phyloP scores from a whole-genome alignment of 192 early-diverging fungal genomes.

The Allomyces javanicus region DNA sequence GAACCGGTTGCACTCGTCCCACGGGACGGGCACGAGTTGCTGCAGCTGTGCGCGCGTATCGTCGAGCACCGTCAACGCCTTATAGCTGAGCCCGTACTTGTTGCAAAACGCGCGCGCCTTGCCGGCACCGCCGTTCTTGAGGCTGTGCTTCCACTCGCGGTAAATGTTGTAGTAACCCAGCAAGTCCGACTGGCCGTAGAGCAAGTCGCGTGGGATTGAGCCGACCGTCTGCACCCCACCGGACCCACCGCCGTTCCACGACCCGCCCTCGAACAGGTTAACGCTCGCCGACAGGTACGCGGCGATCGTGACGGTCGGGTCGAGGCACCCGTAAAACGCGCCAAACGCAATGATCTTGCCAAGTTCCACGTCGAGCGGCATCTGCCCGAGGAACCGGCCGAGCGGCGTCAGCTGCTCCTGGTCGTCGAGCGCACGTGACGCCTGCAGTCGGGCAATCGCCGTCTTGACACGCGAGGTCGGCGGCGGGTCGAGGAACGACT shows the following conservation, averaged over 20 bases:
- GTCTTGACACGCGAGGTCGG: slow-evolving; percentile 24
- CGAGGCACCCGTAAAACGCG: slow-evolving; percentile 47
- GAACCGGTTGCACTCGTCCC: slow-evolving; percentile 15
- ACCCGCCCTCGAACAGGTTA: slow-evolving; percentile 25
- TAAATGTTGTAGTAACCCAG: not conserved
- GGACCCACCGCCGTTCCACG: slow-evolving; percentile 25
- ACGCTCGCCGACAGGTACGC: slow-evolving; percentile 21
- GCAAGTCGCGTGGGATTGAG: slow-evolving; percentile 12
- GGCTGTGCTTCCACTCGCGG: slow-evolving; percentile 25
- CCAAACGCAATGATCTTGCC: slow-evolving; percentile 63
- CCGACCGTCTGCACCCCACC: slow-evolving; percentile 6
- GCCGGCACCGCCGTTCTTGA: slow-evolving; percentile 21
- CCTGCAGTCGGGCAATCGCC: slow-evolving; percentile 35
- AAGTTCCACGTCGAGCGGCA: slow-evolving; percentile 58
- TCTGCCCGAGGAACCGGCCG: slow-evolving; percentile 40
- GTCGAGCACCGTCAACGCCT: slow-evolving; percentile 29
- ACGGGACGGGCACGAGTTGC: slow-evolving; percentile 22
- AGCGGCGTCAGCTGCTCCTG: slow-evolving; percentile 38
- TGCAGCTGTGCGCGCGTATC: slow-evolving; percentile 36
- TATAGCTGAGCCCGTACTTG: slow-evolving; percentile 26
- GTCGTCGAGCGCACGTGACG: slow-evolving; percentile 34
- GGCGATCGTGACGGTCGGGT: slow-evolving; percentile 48
- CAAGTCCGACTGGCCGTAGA: not conserved
- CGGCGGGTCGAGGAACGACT: slow-evolving; percentile 45
- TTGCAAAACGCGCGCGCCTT: slow-evolving; percentile 20